Percentiles rank a stretch among this genome's conserved stretches.
phyloP scores from a whole-genome alignment of 1,139 yeast species.

The Sporopachydermia cereana region DNA sequence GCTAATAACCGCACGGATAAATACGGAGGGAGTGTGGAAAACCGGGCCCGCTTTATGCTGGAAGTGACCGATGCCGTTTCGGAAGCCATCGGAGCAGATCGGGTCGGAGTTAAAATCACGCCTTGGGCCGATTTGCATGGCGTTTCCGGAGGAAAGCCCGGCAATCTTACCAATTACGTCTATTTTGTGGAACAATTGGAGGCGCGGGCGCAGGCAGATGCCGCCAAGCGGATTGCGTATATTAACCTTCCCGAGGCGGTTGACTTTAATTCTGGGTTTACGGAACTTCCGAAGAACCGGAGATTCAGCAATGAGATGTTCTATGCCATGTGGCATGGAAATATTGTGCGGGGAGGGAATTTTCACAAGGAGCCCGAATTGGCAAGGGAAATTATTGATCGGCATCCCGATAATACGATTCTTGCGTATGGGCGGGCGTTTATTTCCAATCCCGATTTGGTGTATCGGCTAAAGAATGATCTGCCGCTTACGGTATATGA shows the following conservation, averaged over 20 bases:
- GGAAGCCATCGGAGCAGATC: conserved; percentile 41
- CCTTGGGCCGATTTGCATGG: conserved; percentile 42
- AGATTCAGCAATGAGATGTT: conserved; percentile 18
- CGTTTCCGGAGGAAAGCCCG: conserved; percentile 19
- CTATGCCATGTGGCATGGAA: conserved; percentile 23
- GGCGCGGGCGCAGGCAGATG: conserved; percentile 11
- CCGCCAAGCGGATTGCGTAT: background rate
- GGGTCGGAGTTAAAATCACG: conserved; percentile 46
- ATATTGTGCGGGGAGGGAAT: conserved; percentile 21
- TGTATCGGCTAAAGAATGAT: conserved; percentile 30
- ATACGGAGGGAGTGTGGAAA: conserved; percentile 59
- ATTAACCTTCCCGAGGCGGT: conserved; percentile 7
- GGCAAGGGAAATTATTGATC: conserved; percentile 14
- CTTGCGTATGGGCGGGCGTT: conserved; percentile 36
- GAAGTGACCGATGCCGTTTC: conserved; percentile 43
- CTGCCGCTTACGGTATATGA: conserved; percentile 27
- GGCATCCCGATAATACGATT: conserved; percentile 23
- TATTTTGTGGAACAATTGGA: conserved; percentile 21
- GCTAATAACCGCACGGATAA: conserved; percentile 52
- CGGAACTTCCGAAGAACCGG: background rate
- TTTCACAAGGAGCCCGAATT: conserved; percentile 14
- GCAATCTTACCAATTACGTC: conserved; percentile 15
- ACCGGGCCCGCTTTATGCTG: conserved; percentile 45
- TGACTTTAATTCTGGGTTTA: conserved; percentile 12
- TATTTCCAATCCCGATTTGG: conserved; percentile 44